Evolutionary conservation across 306 rosid species (phyloP).

Genomic region (Mucuna pruriens): DNA sequence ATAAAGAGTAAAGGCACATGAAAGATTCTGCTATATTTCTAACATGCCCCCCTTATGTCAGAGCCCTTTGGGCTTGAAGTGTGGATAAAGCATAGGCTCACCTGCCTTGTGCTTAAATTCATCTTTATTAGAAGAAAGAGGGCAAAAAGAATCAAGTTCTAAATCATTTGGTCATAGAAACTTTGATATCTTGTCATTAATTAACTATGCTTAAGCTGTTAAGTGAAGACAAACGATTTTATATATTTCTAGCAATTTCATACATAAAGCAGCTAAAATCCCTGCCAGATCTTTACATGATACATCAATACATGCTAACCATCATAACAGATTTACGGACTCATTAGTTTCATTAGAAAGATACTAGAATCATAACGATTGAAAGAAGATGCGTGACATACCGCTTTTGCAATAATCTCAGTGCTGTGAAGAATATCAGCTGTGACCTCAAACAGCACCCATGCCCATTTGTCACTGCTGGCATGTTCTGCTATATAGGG

Average conservation of each 20-base stretch:
- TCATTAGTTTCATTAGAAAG: not conserved
- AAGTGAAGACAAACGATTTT: not conserved
- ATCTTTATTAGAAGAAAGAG: not conserved
- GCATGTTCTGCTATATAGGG: slow-evolving; percentile 63
- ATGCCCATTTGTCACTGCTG: slow-evolving; percentile 91
- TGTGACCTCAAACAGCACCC: slow-evolving; percentile 86
- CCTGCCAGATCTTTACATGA: slow-evolving; percentile 9
- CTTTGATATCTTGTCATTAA: not conserved
- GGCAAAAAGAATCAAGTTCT: not conserved
- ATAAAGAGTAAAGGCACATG: not conserved
- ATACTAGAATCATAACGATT: slow-evolving; percentile 2
- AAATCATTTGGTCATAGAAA: not conserved
- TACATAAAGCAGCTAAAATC: not conserved
- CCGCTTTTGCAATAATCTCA: slow-evolving; percentile 90
- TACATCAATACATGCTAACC: not conserved
- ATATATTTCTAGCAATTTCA: not conserved
- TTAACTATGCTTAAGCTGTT: not conserved
- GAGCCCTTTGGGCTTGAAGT: not conserved
- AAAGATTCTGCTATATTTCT: not conserved
- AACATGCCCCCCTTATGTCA: not conserved
- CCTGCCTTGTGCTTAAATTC: not conserved
- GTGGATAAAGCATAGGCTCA: not conserved
- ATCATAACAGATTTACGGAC: not conserved
- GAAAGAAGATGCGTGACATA: slow-evolving; percentile 44
- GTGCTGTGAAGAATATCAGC: slow-evolving; percentile 62